Evolutionary conservation across 192 early-diverging fungal genomes (phyloP).

Genomic region (Chytriomyces sp.): DNA sequence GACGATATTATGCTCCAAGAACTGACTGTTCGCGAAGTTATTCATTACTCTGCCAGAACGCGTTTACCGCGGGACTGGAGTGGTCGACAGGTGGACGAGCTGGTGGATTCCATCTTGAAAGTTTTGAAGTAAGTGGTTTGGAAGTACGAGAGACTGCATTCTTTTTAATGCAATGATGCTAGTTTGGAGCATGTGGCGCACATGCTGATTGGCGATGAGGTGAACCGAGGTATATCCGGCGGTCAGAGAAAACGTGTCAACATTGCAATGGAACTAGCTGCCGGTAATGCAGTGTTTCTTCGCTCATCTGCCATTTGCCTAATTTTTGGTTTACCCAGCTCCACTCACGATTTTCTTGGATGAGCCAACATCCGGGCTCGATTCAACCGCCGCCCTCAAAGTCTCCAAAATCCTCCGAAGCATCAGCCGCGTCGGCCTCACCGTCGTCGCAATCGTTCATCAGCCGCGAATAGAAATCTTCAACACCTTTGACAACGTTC

Average conservation of each 20-base stretch:
- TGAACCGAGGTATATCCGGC: slow-evolving; percentile 79
- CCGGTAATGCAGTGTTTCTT: slow-evolving; percentile 37
- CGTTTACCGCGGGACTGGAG: slow-evolving; percentile 57
- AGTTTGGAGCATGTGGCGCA: slow-evolving; percentile 36
- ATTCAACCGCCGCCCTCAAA: slow-evolving; percentile 69
- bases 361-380: slow-evolving; percentile 82
- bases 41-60: slow-evolving; percentile 71
- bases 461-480: slow-evolving; percentile 80
- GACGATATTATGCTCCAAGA: slow-evolving; percentile 47
- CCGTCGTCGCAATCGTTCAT: slow-evolving; percentile 77
- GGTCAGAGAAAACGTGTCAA: slow-evolving; percentile 84
- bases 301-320: not conserved
- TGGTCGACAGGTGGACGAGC: slow-evolving; percentile 14
- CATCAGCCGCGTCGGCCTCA: slow-evolving; percentile 65
- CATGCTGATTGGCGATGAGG: slow-evolving; percentile 68
- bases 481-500: slow-evolving; percentile 73
- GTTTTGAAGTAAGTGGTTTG: slow-evolving; percentile 16
- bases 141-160: not conserved
- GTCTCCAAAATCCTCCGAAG: slow-evolving; percentile 77
- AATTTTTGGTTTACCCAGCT: slow-evolving; percentile 20
- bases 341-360: slow-evolving; percentile 85
- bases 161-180: slow-evolving; percentile 1
- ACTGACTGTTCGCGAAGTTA: slow-evolving; percentile 58
- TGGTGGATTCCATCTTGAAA: slow-evolving; percentile 24
- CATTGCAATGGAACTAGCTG: slow-evolving; percentile 81